Evolutionary conservation across 805 yeast genomes (phyloP), one percentile per base, ranked within the genome.

Genomic region (Debaryomyces tyrocola): DNA sequence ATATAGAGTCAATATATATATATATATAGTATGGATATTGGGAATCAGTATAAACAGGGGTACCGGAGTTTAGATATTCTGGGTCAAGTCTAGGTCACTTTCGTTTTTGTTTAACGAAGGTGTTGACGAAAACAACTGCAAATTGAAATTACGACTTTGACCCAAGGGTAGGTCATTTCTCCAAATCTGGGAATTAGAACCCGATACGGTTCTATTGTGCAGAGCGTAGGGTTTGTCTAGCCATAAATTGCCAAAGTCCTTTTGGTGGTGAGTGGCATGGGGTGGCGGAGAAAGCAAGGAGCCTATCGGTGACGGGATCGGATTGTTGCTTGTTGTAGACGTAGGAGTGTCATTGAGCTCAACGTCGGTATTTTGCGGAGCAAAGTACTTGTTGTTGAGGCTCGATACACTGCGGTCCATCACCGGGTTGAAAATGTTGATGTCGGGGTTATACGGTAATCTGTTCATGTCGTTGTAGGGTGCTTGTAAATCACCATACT

Each of bases 181-280:
- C 66, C 66, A 61, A 27, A 61, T 52, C 43, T 54, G 58, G 14
- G 51, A 46, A 34, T 48, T 49, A 17, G 48, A 38, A 5, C 44
- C 43, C 11, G 57, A 52, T 11, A 52, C 50, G 18, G 44, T 50
- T 14, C 66, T 49, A 8, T 51, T 50, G 45, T 58, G 60, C 27
- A 24, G 27, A 20, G 51, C 50, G 27, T 40, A 44, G 8, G 46
- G 24, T 40, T 40, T 41, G 38, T 53, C 50, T 33, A 43, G 45
- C 40, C 49, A 49, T 18, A 50, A 39, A 43, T 45, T 51, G 29
- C 36, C 42, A 31, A 51, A 50, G 46, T 52, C 56, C 17, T 41
- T 48, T 35, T 44, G 40, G 37, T 53, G 27, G 36, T 51, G 41
- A 41, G 41, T 41, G 10, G 40, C 24, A 12, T 53, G 46, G 34